phyloP scores from a whole-genome alignment of 1,284 basidiomycete genomes.

The Malassezia furfur region DNA sequence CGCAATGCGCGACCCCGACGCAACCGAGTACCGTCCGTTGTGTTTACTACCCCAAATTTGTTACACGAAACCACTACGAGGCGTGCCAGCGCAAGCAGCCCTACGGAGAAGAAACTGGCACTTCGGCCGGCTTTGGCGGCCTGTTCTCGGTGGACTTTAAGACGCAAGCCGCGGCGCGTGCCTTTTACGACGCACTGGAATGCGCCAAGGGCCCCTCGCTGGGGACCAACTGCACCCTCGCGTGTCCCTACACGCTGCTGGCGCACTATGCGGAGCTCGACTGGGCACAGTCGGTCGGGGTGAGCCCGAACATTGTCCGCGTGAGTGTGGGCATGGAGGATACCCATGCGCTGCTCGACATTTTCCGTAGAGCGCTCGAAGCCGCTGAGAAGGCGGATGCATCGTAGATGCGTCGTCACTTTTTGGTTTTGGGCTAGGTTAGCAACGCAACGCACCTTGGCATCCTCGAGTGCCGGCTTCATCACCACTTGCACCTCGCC shows the following conservation, averaged over 20 bases:
- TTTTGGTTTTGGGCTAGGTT: constrained; percentile 13
- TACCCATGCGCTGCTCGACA: constrained; percentile 55
- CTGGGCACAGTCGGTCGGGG: constrained; percentile 80
- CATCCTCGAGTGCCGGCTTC: constrained; percentile 27
- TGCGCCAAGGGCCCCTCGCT: constrained; percentile 86
- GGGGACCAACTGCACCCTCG: constrained; percentile 91
- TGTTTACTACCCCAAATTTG: constrained; percentile 82
- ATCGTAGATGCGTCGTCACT: not conserved
- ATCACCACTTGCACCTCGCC: constrained; percentile 21
- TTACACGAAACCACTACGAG: constrained; percentile 65
- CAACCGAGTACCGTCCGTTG: constrained; percentile 61
- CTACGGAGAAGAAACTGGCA: constrained; percentile 17
- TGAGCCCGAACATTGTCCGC: constrained; percentile 73
- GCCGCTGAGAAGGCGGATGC: constrained; percentile 53
- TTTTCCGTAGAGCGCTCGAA: constrained; percentile 61
- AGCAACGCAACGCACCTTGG: constrained; percentile 19
- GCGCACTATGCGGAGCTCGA: constrained; percentile 84
- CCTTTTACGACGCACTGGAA: constrained; percentile 76
- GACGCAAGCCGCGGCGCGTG: constrained; percentile 58
- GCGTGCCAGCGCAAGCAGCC: constrained; percentile 54
- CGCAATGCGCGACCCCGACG: constrained; percentile 28
- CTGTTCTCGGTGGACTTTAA: constrained; percentile 85
- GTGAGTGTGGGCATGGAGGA: constrained; percentile 87
- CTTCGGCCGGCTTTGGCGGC: constrained; percentile 65
- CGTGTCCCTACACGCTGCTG: constrained; percentile 83